Conservation (phyloP, 2,329 filamentous ascomycete species). For the Epichloe baconii region DNA sequence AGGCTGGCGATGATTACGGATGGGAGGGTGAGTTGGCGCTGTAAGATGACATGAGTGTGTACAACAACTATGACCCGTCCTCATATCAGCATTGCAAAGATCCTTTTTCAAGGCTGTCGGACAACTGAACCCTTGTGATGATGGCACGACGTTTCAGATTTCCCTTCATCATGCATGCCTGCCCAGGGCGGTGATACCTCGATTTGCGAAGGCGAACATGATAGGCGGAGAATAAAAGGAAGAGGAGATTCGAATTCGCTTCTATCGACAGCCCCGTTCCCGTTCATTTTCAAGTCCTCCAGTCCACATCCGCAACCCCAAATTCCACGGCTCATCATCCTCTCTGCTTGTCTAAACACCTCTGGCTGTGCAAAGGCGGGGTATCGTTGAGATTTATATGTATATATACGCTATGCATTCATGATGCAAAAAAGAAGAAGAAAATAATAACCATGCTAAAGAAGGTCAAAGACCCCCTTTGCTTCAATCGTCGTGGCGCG, state of each 20-base stretch:
- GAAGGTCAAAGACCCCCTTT: neutral
- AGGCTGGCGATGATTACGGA: conserved; percentile 30
- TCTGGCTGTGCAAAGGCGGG: conserved; percentile 15
- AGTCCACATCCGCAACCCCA: neutral
- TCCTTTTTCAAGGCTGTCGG: too few relatives aligned
- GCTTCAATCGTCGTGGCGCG: conserved; percentile 6
- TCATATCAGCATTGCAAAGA: too few relatives aligned
- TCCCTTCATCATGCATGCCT: too few relatives aligned
- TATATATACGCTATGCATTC: conserved; percentile 23
- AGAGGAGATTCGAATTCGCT: neutral
- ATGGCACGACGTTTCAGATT: too few relatives aligned
- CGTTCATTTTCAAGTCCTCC: neutral
- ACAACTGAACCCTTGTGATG: too few relatives aligned
- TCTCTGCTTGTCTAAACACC: conserved; percentile 8
- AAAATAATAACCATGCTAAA: conserved; percentile 11
- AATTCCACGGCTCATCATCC: neutral
- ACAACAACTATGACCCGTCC: too few relatives aligned
- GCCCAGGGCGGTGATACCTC: too few relatives aligned
- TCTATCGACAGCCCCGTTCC: neutral
- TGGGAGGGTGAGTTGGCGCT: conserved; percentile 20
- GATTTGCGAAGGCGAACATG: too few relatives aligned
- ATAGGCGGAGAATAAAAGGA: too few relatives aligned
- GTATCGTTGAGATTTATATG: conserved; percentile 29
- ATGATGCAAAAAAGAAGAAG: neutral
- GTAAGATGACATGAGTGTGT: neutral